phyloP scores from a whole-genome alignment of 768 basidiomycete species.

The Pisolithus albus region DNA sequence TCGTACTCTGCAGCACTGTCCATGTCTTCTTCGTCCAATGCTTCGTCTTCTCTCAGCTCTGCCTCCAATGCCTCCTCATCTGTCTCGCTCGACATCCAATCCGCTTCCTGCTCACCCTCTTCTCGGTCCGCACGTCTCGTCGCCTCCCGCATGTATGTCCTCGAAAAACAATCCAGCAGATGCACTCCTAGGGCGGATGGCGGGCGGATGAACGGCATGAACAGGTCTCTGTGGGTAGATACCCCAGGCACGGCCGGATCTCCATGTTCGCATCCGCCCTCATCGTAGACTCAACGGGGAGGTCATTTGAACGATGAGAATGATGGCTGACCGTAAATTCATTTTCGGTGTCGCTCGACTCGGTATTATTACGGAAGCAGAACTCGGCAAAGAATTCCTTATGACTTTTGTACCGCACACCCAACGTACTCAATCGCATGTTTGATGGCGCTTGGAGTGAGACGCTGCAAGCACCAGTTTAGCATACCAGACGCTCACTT shows the following conservation, averaged over 20 bases:
- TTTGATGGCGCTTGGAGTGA: slow-evolving; percentile 37
- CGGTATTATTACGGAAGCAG: slow-evolving; percentile 12
- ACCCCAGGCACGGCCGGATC: slow-evolving; percentile 3
- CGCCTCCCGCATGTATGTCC: slow-evolving; percentile 20
- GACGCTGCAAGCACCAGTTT: slow-evolving; percentile 25
- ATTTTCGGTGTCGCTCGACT: background rate
- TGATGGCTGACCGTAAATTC: background rate
- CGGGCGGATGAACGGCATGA: slow-evolving; percentile 30
- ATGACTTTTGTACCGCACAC: slow-evolving; percentile 31
- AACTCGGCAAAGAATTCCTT: slow-evolving; percentile 36
- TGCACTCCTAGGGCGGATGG: slow-evolving; percentile 16
- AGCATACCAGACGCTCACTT: background rate
- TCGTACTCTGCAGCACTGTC: slow-evolving; percentile 31
- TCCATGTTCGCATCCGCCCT: background rate
- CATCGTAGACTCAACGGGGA: slow-evolving; percentile 12
- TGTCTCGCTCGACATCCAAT: slow-evolving; percentile 25
- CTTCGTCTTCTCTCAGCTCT: slow-evolving; percentile 40
- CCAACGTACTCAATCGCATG: slow-evolving; percentile 46
- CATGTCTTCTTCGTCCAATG: slow-evolving; percentile 34
- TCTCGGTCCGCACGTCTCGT: slow-evolving; percentile 14
- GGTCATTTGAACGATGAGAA: background rate
- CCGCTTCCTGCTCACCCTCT: slow-evolving; percentile 15
- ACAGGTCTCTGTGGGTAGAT: slow-evolving; percentile 26
- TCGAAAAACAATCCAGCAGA: slow-evolving; percentile 11
- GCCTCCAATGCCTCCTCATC: slow-evolving; percentile 32